Base-by-base conservation (phyloP, 768 basidiomycete species). In the Termitomyces eurrhizus region DNA sequence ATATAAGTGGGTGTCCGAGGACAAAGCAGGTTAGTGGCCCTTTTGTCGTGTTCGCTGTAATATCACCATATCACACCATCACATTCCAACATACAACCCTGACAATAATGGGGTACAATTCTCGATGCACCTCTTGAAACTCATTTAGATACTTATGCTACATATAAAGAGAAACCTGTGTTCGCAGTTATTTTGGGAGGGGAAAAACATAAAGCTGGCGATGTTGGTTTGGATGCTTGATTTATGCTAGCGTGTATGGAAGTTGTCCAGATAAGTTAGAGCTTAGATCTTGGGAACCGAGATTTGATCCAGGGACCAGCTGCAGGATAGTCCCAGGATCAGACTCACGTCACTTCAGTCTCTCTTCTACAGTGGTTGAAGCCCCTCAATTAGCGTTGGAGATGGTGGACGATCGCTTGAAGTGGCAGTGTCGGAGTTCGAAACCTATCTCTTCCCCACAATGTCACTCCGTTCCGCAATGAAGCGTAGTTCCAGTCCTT, bases 401-500 rank as follows among this genome's bases (percentile, higher is more conserved):
- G 51, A 45, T 51, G 46, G 9, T 37, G 36, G 46, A 13, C 42
- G 42, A 33, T 46, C n/a, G 24, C n/a, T 4, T 12, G 44, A 45
- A 18, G 12, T 21, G 21, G 59, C 45, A 21, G 11, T 42, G 63
- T 64, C 63, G 68, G 62, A 63, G 63, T 64, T 62, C 49, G 39
- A 64, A 67, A 65, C 21, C 46, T 7, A 14, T 62, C 56, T 60
- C 61, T 26, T 54, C 24, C 48, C 24, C 52, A 11, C 24, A 36
- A 71, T 66, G 42, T 68, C 77, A 32, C 75, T 84, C 12, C 80
- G 84, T 57, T 83, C 84, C 4, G 85, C 85, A 18, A 74, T 86
- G 66, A 86, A 85, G 69, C 77, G 79, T 52, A 50, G 73, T 0
- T 72, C 77, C 29, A 63, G 66, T 60, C 65, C 75, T 0, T 64